A percentile compares a stretch with the other conserved stretches of the same genome.
These are phyloP conservation scores for Euphorbia pulcherrima DNA, from an alignment of 345 rosid species.

Conservation along the genomic window DNA sequence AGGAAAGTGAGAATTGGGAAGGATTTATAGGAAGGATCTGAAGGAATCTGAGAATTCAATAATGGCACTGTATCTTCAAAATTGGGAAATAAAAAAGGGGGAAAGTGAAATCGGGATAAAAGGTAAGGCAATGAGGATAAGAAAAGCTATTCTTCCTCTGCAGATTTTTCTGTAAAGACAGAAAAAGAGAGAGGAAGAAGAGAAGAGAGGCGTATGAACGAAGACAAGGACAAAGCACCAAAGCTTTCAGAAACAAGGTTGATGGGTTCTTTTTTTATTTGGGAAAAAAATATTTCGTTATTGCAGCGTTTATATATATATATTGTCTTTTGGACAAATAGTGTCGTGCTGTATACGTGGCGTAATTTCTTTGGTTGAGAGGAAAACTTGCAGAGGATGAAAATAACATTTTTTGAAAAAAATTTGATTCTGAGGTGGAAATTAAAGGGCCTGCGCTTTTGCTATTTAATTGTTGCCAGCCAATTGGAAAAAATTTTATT, in stretches of 20 bases:
- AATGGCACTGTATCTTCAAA: not conserved
- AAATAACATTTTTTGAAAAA: no score
- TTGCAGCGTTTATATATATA: not conserved
- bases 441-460: not conserved
- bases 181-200: not conserved
- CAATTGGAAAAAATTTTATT: no score
- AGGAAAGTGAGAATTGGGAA: not conserved
- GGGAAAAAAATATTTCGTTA: constrained; percentile 8
- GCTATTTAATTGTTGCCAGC: not conserved
- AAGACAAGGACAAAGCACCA: not conserved
- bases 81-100: constrained; percentile 10
- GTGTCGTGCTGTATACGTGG: constrained; percentile 4
- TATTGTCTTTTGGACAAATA: not conserved
- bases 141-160: constrained; percentile 6
- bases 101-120: not conserved
- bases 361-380: not conserved
- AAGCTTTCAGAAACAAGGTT: not conserved
- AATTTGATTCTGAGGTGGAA: not conserved
- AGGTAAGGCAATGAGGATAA: not conserved
- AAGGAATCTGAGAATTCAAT: constrained; percentile 4
- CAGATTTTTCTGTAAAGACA: not conserved
- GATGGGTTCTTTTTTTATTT: constrained; percentile 1
- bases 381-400: not conserved
- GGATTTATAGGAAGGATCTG: constrained; percentile 10
- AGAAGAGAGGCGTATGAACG: constrained; percentile 7